Conservation (phyloP, 306 rosid genomes). For the Prunus fruticosa region DNA sequence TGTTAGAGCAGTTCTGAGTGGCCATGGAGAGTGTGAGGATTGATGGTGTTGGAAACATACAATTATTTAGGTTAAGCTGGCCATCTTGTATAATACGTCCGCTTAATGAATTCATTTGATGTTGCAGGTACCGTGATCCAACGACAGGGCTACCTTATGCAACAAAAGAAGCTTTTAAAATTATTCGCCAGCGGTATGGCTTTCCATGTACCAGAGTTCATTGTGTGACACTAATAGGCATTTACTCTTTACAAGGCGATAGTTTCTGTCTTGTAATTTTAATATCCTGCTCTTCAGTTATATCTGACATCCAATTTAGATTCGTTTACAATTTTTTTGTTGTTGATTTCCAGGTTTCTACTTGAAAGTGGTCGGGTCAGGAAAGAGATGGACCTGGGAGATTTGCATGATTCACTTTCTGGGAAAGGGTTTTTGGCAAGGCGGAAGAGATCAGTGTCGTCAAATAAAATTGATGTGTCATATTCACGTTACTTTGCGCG, state of each 20-base stretch:
- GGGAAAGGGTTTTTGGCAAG: slow-evolving; percentile 61
- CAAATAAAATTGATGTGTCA: slow-evolving; percentile 40
- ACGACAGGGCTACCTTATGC: slow-evolving; percentile 88
- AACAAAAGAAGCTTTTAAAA: slow-evolving; percentile 82
- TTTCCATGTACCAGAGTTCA: slow-evolving; percentile 4
- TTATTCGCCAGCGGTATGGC: slow-evolving; percentile 70
- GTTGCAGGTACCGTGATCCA: slow-evolving; percentile 86
- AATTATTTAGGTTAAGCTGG: background rate
- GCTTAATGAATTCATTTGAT: slow-evolving; percentile 23
- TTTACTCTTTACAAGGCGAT: background rate
- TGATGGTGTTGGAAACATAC: background rate
- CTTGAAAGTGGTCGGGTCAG: slow-evolving; percentile 45
- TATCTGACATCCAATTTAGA: background rate
- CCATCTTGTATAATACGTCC: background rate
- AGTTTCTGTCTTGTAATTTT: background rate
- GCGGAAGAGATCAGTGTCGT: slow-evolving; percentile 54
- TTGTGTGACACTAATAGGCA: background rate
- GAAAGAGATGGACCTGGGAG: slow-evolving; percentile 70
- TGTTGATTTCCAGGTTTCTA: slow-evolving; percentile 43
- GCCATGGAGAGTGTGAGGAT: background rate
- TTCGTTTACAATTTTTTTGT: background rate
- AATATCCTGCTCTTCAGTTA: background rate
- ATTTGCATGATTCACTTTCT: slow-evolving; percentile 62
- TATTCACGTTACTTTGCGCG: slow-evolving; percentile 54
- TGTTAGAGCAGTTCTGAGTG: background rate